Base-by-base conservation (phyloP, 768 basidiomycete species). In the Tylopilus intermedius region DNA sequence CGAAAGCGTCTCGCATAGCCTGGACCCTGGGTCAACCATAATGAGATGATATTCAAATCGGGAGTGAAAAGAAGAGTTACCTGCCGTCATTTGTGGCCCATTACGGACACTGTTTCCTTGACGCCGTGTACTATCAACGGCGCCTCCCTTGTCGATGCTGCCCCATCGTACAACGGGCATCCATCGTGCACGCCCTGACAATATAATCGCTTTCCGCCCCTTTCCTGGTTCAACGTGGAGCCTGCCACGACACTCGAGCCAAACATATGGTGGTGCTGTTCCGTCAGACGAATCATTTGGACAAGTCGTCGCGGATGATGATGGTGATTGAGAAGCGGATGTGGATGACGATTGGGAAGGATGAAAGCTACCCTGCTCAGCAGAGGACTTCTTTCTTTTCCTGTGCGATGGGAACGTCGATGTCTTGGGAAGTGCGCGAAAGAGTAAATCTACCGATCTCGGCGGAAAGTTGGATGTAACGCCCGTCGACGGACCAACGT, bases 151-250 rank as follows among this genome's bases (percentile, higher is more conserved):
- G 2, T 72, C 67, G 27, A 93, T 69, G 35, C 74, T 72, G 3
- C 71, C 73, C 90, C 90, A 93, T 4, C 64, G 67, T 22, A 92
- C 67, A 2, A 59, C 64, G 8, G 83, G 81, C 76, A 90, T 85
- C 61, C 77, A 77, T 42, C 86, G 72, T 29, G 85, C 80, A 8
- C 95, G 77, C 0, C 88, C 94, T 51, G 81, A 82, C n/a, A 99
- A 76, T 33, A 99, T 82, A 63, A 99, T 92, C 2, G 93, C 91
- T 71, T 98, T 96, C 35, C 93, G 76, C 1, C 93, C 93, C 64
- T 97, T 97, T 1, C 93, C 92, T 0, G 92, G 86, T 72, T 99
- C 95, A 51, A 90, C 80, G 62, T 94, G 88, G 38, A 98, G 76
- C 29, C 90, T 76, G 1, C 95, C 95, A n/a, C 86, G 76, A 46